phyloP scores from a whole-genome alignment of 768 basidiomycete genomes.

The Paxillus involutus region DNA sequence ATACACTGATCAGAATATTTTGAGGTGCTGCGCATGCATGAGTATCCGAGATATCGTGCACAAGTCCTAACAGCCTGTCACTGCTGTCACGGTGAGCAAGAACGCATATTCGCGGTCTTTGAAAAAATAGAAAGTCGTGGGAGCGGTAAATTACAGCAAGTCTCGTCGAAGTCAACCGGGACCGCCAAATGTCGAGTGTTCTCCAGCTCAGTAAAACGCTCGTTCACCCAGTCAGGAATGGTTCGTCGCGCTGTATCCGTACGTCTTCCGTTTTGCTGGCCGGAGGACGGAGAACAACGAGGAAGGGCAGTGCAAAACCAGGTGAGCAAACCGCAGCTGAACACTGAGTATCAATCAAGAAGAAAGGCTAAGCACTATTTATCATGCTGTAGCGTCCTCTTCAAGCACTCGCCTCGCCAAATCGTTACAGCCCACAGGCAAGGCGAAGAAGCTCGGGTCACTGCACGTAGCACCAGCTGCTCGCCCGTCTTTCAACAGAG shows the following conservation, averaged over 20 bases:
- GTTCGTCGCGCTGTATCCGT: slow-evolving; percentile 3
- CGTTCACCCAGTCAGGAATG: neutral
- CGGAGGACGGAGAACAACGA: slow-evolving; percentile 10
- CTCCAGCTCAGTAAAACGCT: slow-evolving; percentile 4
- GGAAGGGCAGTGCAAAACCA: slow-evolving; percentile 9
- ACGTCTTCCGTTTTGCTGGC: slow-evolving; percentile 9
- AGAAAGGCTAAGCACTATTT: neutral
- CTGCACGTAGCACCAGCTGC: slow-evolving; percentile 23
- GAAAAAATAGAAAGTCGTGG: too few relatives aligned
- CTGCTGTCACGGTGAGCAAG: too few relatives aligned
- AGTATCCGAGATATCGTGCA: too few relatives aligned
- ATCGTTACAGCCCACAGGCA: slow-evolving; percentile 27
- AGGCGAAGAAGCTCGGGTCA: slow-evolving; percentile 24
- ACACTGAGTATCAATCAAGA: too few relatives aligned
- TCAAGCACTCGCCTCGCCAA: slow-evolving; percentile 27
- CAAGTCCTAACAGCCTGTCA: too few relatives aligned
- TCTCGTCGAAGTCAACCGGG: too few relatives aligned
- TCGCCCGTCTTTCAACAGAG: slow-evolving; percentile 16
- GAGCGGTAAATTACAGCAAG: too few relatives aligned
- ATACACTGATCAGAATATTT: too few relatives aligned
- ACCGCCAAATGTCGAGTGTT: neutral
- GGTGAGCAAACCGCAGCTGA: slow-evolving; percentile 10
- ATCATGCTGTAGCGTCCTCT: slow-evolving; percentile 15
- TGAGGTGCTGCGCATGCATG: too few relatives aligned
- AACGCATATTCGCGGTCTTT: neutral